These are phyloP conservation scores for Phytophthora aleatoria DNA, from an alignment of 352 stramenopile species.

Conservation along the genomic window DNA sequence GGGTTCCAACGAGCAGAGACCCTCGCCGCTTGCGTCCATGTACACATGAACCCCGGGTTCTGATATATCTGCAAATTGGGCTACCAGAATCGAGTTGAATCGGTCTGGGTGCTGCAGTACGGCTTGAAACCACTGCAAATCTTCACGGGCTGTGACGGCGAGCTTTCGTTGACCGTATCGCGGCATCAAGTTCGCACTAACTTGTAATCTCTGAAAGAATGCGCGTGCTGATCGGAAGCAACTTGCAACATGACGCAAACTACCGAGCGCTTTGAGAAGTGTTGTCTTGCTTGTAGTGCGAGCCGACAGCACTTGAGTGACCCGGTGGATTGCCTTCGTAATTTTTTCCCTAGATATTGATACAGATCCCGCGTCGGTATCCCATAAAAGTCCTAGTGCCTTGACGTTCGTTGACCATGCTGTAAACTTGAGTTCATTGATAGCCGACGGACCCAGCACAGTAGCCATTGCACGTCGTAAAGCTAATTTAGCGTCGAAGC, in stretches of 20 bases:
- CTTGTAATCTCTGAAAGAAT: constrained; percentile 8
- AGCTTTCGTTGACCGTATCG: not conserved
- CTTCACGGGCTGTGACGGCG: not conserved
- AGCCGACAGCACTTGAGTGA: not conserved
- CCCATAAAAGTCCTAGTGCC: constrained; percentile 16
- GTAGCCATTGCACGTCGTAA: constrained; percentile 23
- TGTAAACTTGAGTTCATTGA: constrained; percentile 32
- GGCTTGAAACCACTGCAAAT: constrained; percentile 6
- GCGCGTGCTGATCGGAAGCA: constrained; percentile 3
- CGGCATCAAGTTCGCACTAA: not conserved
- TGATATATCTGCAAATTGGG: constrained; percentile 9
- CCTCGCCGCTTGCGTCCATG: constrained; percentile 23
- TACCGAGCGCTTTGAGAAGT: constrained; percentile 2
- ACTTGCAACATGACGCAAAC: constrained; percentile 8
- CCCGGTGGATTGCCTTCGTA: not conserved
- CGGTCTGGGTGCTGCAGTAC: not conserved
- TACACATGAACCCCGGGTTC: constrained; percentile 12
- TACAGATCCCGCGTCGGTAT: constrained; percentile 6
- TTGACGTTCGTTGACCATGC: constrained; percentile 10
- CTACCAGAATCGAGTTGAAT: constrained; percentile 23
- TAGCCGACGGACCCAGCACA: constrained; percentile 10
- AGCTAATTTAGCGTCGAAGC: constrained; percentile 20
- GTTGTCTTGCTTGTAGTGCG: not conserved
- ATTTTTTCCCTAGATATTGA: constrained; percentile 26
- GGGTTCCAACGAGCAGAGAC: constrained; percentile 19